These are phyloP conservation scores for Proliferodiscus dingleyae DNA, from an alignment of 2,329 filamentous ascomycete species.

Conservation along the genomic window DNA sequence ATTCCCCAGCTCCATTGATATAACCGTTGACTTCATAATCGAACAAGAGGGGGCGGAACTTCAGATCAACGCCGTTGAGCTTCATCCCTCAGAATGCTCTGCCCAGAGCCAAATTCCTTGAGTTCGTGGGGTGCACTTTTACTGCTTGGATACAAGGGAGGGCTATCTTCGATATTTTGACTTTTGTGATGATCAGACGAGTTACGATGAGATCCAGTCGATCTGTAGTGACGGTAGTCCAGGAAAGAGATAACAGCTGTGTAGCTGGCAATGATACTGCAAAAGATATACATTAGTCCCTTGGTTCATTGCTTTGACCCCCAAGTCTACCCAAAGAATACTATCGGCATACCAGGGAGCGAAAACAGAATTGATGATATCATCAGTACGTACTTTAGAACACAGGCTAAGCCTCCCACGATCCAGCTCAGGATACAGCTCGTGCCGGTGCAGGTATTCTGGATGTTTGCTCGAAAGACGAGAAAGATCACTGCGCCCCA, in stretches of 20 bases:
- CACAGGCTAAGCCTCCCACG: neutral
- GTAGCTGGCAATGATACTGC: neutral
- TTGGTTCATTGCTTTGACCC: neutral
- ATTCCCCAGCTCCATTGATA: no score
- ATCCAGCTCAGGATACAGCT: slow-evolving; percentile 19
- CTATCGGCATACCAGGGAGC: neutral
- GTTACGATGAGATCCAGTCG: neutral
- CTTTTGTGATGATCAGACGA: no score
- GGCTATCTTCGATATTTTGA: no score
- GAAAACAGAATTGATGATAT: neutral
- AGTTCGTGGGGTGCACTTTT: no score
- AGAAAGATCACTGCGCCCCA: slow-evolving; percentile 36
- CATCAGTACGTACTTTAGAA: neutral
- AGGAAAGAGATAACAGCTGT: neutral
- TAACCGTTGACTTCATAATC: no score
- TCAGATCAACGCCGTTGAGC: no score
- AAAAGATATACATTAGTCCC: neutral
- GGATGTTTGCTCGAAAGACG: slow-evolving; percentile 21
- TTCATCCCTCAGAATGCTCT: no score
- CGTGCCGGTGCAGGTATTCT: slow-evolving; percentile 12
- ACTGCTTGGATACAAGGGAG: no score
- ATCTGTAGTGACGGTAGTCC: neutral
- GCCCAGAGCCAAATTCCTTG: no score
- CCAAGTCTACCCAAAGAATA: no score
- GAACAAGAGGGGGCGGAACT: no score